Conservation (phyloP, 208 protist species). For the Crithidia bombi region DNA sequence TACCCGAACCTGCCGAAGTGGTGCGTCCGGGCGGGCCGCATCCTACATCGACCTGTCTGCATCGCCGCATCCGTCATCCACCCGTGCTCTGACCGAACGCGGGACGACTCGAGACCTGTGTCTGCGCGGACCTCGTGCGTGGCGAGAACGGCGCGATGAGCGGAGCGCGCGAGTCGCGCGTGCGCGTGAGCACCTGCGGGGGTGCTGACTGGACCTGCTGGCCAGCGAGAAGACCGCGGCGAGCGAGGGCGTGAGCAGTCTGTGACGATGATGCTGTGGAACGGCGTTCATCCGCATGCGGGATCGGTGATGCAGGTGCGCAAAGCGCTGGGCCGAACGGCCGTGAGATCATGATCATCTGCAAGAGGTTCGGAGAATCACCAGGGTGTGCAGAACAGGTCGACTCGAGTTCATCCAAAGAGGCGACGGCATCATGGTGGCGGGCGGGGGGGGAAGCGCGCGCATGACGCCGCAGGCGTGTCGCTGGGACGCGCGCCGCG, state of each 20-base stretch:
- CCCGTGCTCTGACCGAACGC: too few species aligned
- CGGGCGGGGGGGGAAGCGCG: too few species aligned
- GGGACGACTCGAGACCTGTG: conserved; percentile 92
- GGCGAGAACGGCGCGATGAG: too few species aligned
- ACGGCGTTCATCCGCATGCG: conserved; percentile 98
- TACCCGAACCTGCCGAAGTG: conserved; percentile 87
- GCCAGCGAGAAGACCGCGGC: conserved; percentile 92
- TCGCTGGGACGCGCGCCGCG: too few species aligned
- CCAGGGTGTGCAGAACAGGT: conserved; percentile 98
- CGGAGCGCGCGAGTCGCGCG: too few species aligned
- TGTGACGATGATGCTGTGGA: conserved; percentile 98
- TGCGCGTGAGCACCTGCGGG: too few species aligned
- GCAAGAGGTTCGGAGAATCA: conserved; percentile 99
- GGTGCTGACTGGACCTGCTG: conserved; percentile 87
- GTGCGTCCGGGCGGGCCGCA: conserved; percentile 84
- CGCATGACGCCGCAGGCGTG: too few species aligned
- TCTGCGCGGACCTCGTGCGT: conserved; percentile 97
- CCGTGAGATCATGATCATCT: conserved; percentile 96
- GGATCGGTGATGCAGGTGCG: conserved; percentile 94
- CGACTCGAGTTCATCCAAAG: conserved; percentile 97
- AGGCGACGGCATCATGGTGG: conserved; percentile 99
- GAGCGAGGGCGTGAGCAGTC: conserved; percentile 96
- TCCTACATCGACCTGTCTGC: too few species aligned
- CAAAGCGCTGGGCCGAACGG: conserved; percentile 88
- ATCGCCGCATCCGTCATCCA: too few species aligned